Evolutionary conservation across 345 rosid species (phyloP).

Genomic region (Citrus cavaleriei): DNA sequence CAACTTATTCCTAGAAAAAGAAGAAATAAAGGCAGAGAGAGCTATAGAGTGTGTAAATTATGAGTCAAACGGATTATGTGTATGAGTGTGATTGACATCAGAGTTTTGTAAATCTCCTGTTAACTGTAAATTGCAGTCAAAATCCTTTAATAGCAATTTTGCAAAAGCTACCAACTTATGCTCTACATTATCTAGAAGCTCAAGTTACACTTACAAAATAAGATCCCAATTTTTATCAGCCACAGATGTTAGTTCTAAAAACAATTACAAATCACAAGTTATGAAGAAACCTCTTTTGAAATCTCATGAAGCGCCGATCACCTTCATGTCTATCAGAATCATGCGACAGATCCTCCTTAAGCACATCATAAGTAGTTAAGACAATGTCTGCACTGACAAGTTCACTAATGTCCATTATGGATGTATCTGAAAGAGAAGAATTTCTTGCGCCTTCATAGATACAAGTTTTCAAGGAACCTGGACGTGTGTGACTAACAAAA

Average conservation of each 20-base stretch:
- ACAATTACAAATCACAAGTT: slow-evolving; percentile 19
- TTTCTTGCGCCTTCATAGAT: slow-evolving; percentile 87
- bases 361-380: slow-evolving; percentile 91
- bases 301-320: slow-evolving; percentile 83
- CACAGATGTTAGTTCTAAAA: neutral
- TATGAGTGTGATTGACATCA: neutral
- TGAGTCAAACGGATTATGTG: neutral
- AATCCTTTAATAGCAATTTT: neutral
- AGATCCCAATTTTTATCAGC: neutral
- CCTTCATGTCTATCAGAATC: slow-evolving; percentile 94
- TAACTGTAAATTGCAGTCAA: neutral
- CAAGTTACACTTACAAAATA: neutral
- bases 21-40: neutral
- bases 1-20: neutral
- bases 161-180: neutral
- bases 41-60: neutral
- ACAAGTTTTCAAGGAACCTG: slow-evolving; percentile 65
- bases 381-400: slow-evolving; percentile 75
- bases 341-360: slow-evolving; percentile 92
- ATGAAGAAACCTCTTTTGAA: slow-evolving; percentile 71
- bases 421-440: slow-evolving; percentile 52
- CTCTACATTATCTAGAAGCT: neutral
- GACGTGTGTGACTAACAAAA: slow-evolving; percentile 72
- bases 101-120: neutral
- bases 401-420: slow-evolving; percentile 51